These are phyloP conservation scores for Leishmania guyanensis DNA, from an alignment of 208 protist species.

Conservation along the genomic window DNA sequence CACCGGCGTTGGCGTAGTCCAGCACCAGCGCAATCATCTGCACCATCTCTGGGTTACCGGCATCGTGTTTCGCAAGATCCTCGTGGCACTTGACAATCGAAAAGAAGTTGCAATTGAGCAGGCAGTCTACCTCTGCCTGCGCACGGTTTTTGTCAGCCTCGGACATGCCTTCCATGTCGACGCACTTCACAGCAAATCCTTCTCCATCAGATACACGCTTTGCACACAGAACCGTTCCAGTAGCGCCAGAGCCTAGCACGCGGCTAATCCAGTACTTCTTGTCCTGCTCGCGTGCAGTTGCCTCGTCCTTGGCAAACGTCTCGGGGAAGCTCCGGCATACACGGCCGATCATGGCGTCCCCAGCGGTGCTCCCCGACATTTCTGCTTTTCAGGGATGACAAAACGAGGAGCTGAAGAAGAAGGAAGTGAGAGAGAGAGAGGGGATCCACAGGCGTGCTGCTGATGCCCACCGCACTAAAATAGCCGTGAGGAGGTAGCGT, in stretches of 20 bases:
- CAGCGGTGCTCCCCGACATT: slow-evolving; percentile 46
- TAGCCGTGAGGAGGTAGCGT: background rate
- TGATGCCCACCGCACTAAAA: background rate
- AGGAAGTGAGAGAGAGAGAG: slow-evolving; percentile 11
- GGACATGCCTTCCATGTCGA: slow-evolving; percentile 78
- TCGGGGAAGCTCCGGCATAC: slow-evolving; percentile 68
- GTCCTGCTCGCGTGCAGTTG: slow-evolving; percentile 49
- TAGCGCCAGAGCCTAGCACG: slow-evolving; percentile 69
- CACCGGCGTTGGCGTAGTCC: slow-evolving; percentile 87
- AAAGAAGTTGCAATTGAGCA: slow-evolving; percentile 78
- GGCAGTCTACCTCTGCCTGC: slow-evolving; percentile 68
- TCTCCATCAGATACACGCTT: slow-evolving; percentile 62
- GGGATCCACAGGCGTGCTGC: background rate
- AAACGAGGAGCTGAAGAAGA: background rate
- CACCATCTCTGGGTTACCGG: slow-evolving; percentile 48
- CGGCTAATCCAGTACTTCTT: slow-evolving; percentile 86
- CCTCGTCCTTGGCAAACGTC: slow-evolving; percentile 72
- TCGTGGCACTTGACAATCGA: slow-evolving; percentile 85
- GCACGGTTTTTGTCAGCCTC: slow-evolving; percentile 74
- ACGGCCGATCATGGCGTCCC: slow-evolving; percentile 74
- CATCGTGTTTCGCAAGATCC: slow-evolving; percentile 62
- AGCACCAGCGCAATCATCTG: slow-evolving; percentile 78
- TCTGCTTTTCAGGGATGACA: background rate
- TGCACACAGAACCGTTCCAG: slow-evolving; percentile 58
- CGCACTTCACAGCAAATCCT: slow-evolving; percentile 67